Base-by-base conservation (phyloP, 495 filamentous ascomycete species). In the Xanthoparmelia taractica region DNA sequence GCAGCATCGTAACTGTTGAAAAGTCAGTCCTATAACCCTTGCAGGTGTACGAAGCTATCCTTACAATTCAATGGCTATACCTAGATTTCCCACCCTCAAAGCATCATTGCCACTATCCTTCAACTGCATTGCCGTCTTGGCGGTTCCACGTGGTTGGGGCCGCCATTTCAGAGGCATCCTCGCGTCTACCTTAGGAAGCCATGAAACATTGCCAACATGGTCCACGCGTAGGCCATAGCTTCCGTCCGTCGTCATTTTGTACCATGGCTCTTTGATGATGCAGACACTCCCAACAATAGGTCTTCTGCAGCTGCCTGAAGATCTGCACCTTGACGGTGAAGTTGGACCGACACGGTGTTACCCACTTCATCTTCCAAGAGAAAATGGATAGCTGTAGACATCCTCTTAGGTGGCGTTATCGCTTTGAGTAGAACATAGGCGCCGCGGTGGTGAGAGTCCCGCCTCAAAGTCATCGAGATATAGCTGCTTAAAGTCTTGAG, bases 191-290 rank as follows among this genome's bases (percentile, higher is more conserved):
- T 63, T 62, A 18, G 72, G 63, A 18, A 80, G 41, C 59, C 73
- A 68, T 6, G 71, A 66, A 27, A 83, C 59, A 63, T 84, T 80
- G 15, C 74, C 78, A 20, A 78, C 66, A 73, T 85, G 82, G 59
- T 84, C 82, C 15, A 84, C 79, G 13, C 80, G 73, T 20, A 84
- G 63, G 4, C 68, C 72, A 67, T 74, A 78, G 4, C 65, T 55
- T 4, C 76, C 77, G 59, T 77, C 66, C 4, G 65, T 66, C 58
- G 68, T 76, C 0, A 67, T 43, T 58, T 79, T 80, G 56, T 79
- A 70, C 66, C 79, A 84, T 4, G 82, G 81, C 62, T 84, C 82
- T 66, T 84, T 84, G 63, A 84, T 63, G 20, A 79, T 58, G 1
- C 78, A 60, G 4, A 80, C 69, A 2, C 56, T 69, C n/a, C n/a